Evolutionary conservation across 2,329 filamentous ascomycete species (phyloP), one percentile per base, ranked within the genome.

Genomic region (Cladobotryum mycophilum): DNA sequence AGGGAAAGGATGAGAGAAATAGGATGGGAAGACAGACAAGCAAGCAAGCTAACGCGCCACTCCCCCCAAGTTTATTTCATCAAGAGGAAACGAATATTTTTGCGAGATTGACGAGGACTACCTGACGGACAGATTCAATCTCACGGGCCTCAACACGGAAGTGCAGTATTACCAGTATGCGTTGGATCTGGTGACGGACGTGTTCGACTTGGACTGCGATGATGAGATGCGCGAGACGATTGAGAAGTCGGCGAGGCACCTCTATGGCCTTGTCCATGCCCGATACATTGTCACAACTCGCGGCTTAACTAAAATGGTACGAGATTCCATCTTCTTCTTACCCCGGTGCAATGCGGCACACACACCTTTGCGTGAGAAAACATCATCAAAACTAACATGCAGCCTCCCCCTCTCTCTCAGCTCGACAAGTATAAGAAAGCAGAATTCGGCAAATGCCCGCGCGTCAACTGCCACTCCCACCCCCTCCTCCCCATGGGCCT

Each of bases 51-150:
- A 36, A 44, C 41, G 22, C 45, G 34, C 49, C 14, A n/a, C 20
- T 46, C 15, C 3, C 57, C 63, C 59, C 49, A 45, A 99, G 93
- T 99, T 99, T 70, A 96, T 97, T 63, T 96, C 92, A 4, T 96
- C 91, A 5, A 83, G 93, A 50, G 93, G 93, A 58, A 97, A 99
- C 72, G 93, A 99, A 69, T 99, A 99, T 73, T 99, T 97, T 65
- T 99, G 93, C 80, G 93, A 99, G 68, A 97, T 99, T 63, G 93
- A 99, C 70, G 93, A 99, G 69, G 93, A 99, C 64, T 99, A 99
- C 70, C 80, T 99, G 43, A 97, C 91, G 47, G 93, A 99, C 69
- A 85, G 93, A 46, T 99, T 99, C 80, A 99, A 99, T 72, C 77
- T 99, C 55, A 99, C 93, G 1, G 93, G 93, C 36, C 81, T 99